A percentile compares a stretch with the other conserved stretches of the same genome.
phyloP scores from a whole-genome alignment of 345 rosid species.

The Citropsis articulata region DNA sequence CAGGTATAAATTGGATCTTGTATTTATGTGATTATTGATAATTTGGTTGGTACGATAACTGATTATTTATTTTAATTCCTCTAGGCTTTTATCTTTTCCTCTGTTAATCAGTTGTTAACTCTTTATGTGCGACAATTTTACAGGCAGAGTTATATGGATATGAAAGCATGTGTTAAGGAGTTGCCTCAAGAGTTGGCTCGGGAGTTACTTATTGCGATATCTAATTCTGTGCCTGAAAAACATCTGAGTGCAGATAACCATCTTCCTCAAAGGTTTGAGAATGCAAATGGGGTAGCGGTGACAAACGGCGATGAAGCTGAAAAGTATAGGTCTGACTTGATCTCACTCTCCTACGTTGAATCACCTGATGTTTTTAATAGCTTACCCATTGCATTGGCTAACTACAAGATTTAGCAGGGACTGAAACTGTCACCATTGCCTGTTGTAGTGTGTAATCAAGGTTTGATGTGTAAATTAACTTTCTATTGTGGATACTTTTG shows the following conservation, averaged over 20 bases:
- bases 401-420: not conserved
- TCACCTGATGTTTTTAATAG: slow-evolving; percentile 8
- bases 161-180: slow-evolving; percentile 6
- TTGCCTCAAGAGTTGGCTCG: slow-evolving; percentile 19
- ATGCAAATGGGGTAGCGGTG: not conserved
- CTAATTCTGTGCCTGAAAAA: slow-evolving; percentile 17
- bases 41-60: not conserved
- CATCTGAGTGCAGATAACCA: not conserved
- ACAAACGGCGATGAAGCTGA: slow-evolving; percentile 13
- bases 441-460: not conserved
- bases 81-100: too few species aligned
- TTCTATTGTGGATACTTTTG: not conserved
- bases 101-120: too few species aligned
- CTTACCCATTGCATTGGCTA: not conserved
- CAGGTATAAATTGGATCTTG: not conserved
- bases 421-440: not conserved
- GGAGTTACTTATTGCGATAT: slow-evolving; percentile 26
- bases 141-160: slow-evolving; percentile 13
- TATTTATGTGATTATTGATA: not conserved
- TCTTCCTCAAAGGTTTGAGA: not conserved
- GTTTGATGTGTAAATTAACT: not conserved
- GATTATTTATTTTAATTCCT: too few species aligned
- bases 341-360: slow-evolving; percentile 17
- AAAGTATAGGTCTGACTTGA: slow-evolving; percentile 20
- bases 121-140: not conserved